phyloP scores from a whole-genome alignment of 139 green algal species.

The Chlamydomonas sp. region DNA sequence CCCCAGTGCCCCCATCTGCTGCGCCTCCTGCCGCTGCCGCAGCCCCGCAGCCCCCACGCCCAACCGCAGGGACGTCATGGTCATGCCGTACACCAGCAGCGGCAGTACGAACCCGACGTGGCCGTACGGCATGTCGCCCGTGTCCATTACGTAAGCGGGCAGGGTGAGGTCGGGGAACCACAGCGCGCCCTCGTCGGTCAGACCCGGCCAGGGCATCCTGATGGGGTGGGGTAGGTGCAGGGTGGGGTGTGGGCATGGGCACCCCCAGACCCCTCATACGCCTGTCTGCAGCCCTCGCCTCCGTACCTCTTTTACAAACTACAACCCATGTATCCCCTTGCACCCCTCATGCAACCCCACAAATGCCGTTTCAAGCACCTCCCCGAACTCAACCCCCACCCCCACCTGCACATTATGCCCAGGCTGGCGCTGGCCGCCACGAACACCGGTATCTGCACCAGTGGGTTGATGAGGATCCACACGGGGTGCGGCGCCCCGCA shows the following conservation, averaged over 20 bases:
- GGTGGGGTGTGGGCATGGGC: too few species aligned
- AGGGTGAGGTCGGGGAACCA: slow-evolving; percentile 85
- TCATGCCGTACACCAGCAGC: slow-evolving; percentile 56
- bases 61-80: slow-evolving; percentile 72
- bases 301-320: too few species aligned
- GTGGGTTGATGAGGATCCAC: slow-evolving; percentile 77
- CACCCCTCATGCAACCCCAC: not conserved
- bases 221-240: too few species aligned
- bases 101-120: slow-evolving; percentile 65
- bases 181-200: slow-evolving; percentile 67
- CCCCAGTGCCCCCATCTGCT: not conserved
- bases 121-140: slow-evolving; percentile 56
- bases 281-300: too few species aligned
- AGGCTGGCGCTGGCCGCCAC: slow-evolving; percentile 64
- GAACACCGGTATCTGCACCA: slow-evolving; percentile 71
- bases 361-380: not conserved
- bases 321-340: too few species aligned
- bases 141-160: slow-evolving; percentile 43
- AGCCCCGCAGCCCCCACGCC: slow-evolving; percentile 39
- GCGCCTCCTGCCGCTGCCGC: not conserved
- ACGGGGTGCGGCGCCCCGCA: slow-evolving; percentile 63
- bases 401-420: slow-evolving; percentile 66
- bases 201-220: slow-evolving; percentile 62
- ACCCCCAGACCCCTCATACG: too few species aligned
- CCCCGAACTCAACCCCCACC: not conserved